phyloP scores from a whole-genome alignment of 148 eudicot genomes.

The Bassia scoparia region DNA sequence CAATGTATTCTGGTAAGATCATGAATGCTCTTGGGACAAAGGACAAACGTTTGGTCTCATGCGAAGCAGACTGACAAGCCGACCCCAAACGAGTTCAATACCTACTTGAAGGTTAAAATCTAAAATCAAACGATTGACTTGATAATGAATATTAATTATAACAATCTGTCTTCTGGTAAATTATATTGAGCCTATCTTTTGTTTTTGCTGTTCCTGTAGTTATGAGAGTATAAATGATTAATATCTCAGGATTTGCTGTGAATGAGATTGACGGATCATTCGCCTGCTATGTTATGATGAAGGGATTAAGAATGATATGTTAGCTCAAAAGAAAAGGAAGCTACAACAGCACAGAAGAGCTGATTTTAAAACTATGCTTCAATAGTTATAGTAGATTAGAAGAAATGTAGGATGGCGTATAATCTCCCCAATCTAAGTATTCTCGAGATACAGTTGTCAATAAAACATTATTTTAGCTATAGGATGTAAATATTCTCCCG shows the following conservation, averaged over 20 bases:
- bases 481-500: too few relatives aligned
- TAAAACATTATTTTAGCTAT: too few relatives aligned
- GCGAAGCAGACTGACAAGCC: conserved; percentile 63
- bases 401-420: not conserved
- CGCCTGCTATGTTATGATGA: conserved; percentile 83
- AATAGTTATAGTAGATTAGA: not conserved
- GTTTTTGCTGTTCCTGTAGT: conserved; percentile 37
- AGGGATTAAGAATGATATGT: conserved; percentile 55
- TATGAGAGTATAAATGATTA: conserved; percentile 73
- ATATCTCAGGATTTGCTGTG: conserved; percentile 63
- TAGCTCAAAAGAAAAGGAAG: conserved; percentile 32
- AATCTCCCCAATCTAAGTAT: not conserved
- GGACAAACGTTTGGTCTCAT: conserved; percentile 60
- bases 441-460: too few relatives aligned
- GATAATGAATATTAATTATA: too few relatives aligned
- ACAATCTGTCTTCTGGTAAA: not conserved
- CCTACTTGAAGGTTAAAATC: conserved; percentile 86
- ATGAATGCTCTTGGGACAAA: conserved; percentile 63
- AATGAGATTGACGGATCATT: conserved; percentile 59
- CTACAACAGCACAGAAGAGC: not conserved
- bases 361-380: not conserved
- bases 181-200: not conserved
- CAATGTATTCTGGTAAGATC: conserved; percentile 62
- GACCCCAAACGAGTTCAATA: conserved; percentile 71
- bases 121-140: not conserved